Evolutionary conservation across 495 filamentous ascomycete species (phyloP), one percentile per base, ranked within the genome.

Genomic region (Hapsidospora chrysogenum): DNA sequence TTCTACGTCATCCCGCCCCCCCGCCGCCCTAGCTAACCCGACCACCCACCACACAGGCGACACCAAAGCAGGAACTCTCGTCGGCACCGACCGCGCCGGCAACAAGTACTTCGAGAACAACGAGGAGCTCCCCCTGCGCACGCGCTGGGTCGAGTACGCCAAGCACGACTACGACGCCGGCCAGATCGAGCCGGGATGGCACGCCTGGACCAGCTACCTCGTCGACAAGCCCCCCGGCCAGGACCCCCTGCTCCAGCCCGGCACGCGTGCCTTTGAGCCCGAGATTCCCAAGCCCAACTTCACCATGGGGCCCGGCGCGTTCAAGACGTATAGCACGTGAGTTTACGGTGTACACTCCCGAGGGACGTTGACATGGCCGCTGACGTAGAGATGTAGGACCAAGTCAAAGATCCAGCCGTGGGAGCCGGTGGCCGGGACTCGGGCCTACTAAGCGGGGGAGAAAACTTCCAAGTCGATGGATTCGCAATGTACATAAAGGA

Each of bases 41-140:
- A 10, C 9, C 11, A 18, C 13, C 41, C 35, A 53, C 40, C 50
- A 80, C 23, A 9, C 26, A 16, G 92, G 92, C 62, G 92, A 99
- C 65, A 96, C 89, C 56, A 96, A 96, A 64, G 80, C 80, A 44
- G 92, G 92, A 47, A 76, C 69, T 35, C 68, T 92, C 46, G 76
- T 99, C 41, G 92, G 78, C 37, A 65, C 55, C 41, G 92, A 99
- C 65, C 70, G 74, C 49, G 95, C 72, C 54, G 92, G 92, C 51
- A 99, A 99, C 71, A 95, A 92, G 57, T 99, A 68, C 68, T 99
- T 69, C 61, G 92, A 96, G 68, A 94, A 99, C 63, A 56, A 74
- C 41, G 85, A 97, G 53, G 89, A 99, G 57, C 66, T 99, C 31
- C 92, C 92, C 33, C 72, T 96, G 47, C 78, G 92, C 38, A 96